These are phyloP conservation scores for Rhododendron molle DNA, from an alignment of 148 eudicot species.

Conservation along the genomic window DNA sequence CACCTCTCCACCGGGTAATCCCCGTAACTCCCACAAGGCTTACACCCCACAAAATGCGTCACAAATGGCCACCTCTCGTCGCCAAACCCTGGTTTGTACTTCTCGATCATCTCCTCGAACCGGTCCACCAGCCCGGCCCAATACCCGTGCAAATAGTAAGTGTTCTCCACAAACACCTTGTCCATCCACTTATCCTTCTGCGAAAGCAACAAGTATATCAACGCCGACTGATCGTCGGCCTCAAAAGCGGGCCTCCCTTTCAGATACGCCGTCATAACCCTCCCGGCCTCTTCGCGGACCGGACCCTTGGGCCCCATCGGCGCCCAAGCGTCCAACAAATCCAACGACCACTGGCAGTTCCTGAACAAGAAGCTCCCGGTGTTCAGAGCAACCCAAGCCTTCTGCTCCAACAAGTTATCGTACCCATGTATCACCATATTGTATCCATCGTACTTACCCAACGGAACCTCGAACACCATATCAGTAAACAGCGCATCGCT, in stretches of 20 bases:
- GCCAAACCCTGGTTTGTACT: slow-evolving; percentile 56
- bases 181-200: slow-evolving; percentile 45
- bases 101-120: slow-evolving; percentile 55
- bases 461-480: slow-evolving; percentile 67
- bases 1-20: slow-evolving; percentile 67
- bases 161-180: slow-evolving; percentile 63
- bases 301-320: slow-evolving; percentile 77
- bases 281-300: slow-evolving; percentile 56
- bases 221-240: slow-evolving; percentile 79
- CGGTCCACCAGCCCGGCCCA: slow-evolving; percentile 66
- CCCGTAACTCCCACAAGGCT: slow-evolving; percentile 72
- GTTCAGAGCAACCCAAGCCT: slow-evolving; percentile 67
- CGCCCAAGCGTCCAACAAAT: slow-evolving; percentile 71
- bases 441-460: slow-evolving; percentile 36
- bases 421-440: slow-evolving; percentile 73
- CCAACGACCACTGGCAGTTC: slow-evolving; percentile 78
- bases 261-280: slow-evolving; percentile 40
- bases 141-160: slow-evolving; percentile 63
- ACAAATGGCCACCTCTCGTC: slow-evolving; percentile 78
- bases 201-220: slow-evolving; percentile 58
- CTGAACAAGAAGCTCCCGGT: slow-evolving; percentile 64
- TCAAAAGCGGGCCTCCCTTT: slow-evolving; percentile 57
- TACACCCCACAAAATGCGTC: slow-evolving; percentile 78
- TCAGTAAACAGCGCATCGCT: slow-evolving; percentile 86
- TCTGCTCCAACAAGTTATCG: slow-evolving; percentile 58